Evolutionary conservation across 2,329 filamentous ascomycete genomes (phyloP), one percentile per base, ranked within the genome.

Genomic region (Ampelomyces quisqualis): DNA sequence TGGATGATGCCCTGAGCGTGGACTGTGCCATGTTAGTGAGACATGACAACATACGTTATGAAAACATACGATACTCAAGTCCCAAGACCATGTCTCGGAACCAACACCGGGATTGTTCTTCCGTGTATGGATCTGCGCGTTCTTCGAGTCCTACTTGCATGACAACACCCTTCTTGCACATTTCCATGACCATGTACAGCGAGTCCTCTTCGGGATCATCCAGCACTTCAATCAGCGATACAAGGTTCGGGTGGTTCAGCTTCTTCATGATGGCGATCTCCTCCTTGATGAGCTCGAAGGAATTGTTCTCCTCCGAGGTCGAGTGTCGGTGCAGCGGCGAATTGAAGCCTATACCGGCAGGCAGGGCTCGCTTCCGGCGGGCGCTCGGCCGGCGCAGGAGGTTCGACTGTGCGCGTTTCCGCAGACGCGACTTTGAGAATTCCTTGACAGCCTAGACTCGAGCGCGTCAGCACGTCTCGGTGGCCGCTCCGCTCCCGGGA

Each of bases 181-280:
- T 95, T 68, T 98, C 93, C 68, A 98, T 79, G 15, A 98, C 93
- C 88, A 98, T 97, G 71, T 96, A 98, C 9, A 98, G 73, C 3
- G 90, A 95, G 68, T 98, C 93, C 63, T 96, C 90, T 33, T 91
- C 85, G 0, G 93, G 91, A 62, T 97, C 93, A 65, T 97, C 93
- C 36, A 98, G 75, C 3, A 98, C 93, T 70, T 98, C 93, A 52
- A 95, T 88, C 35, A 98, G 73, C 31, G 86, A 84, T 10, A 97
- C 91, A n/a, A 98, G 75, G 62, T 97, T 98, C 19, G 84, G 85
- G 62, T 98, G 93, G 62, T 96, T 84, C 32, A 97, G 78, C 71
- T 97, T 97, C 76, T 97, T 98, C 90, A 98, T 97, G 64, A 97
- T 94, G 43, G 93, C 93, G 58, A 97, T 93, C 69, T 98, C 93